phyloP scores from a whole-genome alignment of 108 stramenopile species.

The Cylindrotheca closterium region DNA sequence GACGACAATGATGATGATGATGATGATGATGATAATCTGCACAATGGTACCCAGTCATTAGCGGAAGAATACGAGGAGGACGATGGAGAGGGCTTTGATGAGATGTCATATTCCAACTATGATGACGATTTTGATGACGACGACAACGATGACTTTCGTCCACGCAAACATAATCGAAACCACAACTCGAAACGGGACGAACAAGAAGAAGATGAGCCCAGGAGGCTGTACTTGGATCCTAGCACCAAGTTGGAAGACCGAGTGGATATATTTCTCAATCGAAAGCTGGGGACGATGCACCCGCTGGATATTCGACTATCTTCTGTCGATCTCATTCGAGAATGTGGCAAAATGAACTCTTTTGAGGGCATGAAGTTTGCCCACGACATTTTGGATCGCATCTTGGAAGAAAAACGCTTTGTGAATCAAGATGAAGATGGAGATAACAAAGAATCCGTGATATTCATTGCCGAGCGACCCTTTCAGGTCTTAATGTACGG shows the following conservation, averaged over 20 bases:
- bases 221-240: constrained; percentile 28
- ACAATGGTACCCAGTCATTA: too few relatives aligned
- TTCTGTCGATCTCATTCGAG: constrained; percentile 28
- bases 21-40: too few relatives aligned
- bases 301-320: constrained; percentile 29
- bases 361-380: constrained; percentile 48
- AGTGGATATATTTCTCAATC: constrained; percentile 27
- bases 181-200: neutral
- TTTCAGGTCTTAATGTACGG: constrained; percentile 48
- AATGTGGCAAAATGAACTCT: constrained; percentile 35
- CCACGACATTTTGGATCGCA: constrained; percentile 42
- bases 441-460: neutral
- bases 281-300: constrained; percentile 34
- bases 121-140: too few relatives aligned
- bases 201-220: neutral
- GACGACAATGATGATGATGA: too few relatives aligned
- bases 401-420: constrained; percentile 42
- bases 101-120: too few relatives aligned
- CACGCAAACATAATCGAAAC: too few relatives aligned
- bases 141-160: too few relatives aligned
- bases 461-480: constrained; percentile 32
- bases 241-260: constrained; percentile 24
- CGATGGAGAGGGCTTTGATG: too few relatives aligned
- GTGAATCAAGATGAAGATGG: constrained; percentile 14
- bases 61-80: too few relatives aligned